A percentile compares a stretch with the other conserved stretches of the same genome.
Conservation (phyloP, 495 filamentous ascomycete species). For the Penicillium goetzii region DNA sequence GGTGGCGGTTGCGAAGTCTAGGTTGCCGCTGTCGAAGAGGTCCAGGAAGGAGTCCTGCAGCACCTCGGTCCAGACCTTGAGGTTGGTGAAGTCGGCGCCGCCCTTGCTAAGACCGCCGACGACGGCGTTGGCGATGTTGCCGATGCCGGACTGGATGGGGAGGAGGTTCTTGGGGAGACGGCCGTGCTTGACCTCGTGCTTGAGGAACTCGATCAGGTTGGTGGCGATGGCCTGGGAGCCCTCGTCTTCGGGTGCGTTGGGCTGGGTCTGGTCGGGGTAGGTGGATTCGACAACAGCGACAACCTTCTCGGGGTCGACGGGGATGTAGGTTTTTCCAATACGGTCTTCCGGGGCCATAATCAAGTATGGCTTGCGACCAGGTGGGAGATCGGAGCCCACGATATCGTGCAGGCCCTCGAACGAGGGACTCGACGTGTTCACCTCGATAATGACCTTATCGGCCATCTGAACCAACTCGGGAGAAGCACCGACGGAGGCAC, state of each 20-base stretch:
- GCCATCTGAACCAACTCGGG: constrained; percentile 89
- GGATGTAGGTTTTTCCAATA: constrained; percentile 82
- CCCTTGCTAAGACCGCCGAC: constrained; percentile 79
- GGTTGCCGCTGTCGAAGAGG: constrained; percentile 86
- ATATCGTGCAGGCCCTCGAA: constrained; percentile 93
- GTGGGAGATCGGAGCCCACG: constrained; percentile 81
- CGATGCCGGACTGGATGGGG: constrained; percentile 87
- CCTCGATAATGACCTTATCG: constrained; percentile 92
- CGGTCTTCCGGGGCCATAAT: constrained; percentile 80
- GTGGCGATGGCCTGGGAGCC: constrained; percentile 71
- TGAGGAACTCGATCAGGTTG: constrained; percentile 85
- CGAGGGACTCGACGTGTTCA: constrained; percentile 83
- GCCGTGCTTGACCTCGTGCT: constrained; percentile 76
- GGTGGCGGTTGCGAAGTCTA: constrained; percentile 91
- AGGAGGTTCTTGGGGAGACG: constrained; percentile 78
- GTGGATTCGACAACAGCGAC: constrained; percentile 84
- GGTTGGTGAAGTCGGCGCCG: constrained; percentile 79
- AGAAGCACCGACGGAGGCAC: constrained; percentile 82
- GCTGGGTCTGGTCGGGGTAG: constrained; percentile 80
- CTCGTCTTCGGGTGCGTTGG: constrained; percentile 77
- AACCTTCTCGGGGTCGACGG: constrained; percentile 86
- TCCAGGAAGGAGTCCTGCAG: constrained; percentile 94
- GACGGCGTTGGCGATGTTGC: constrained; percentile 94
- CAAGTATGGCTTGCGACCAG: constrained; percentile 80
- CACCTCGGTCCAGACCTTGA: constrained; percentile 93